phyloP scores from a whole-genome alignment of 768 basidiomycete genomes.

The Cyathus striatus region DNA sequence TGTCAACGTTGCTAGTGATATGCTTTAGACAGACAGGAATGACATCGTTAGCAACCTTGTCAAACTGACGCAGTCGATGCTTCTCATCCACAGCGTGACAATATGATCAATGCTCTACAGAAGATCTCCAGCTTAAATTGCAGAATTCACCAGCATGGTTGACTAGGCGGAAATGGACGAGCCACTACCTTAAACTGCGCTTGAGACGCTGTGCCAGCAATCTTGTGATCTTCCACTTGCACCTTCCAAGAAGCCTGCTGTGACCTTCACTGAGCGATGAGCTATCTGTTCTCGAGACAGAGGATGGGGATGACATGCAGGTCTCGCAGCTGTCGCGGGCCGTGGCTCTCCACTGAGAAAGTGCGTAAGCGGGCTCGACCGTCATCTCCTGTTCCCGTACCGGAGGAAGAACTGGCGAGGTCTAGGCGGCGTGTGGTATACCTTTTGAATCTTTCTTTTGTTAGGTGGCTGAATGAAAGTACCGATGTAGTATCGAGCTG shows the following conservation, averaged over 20 bases:
- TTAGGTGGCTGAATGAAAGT: background rate
- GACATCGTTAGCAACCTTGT: constrained; percentile 41
- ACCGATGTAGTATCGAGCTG: background rate
- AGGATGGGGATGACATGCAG: constrained; percentile 15
- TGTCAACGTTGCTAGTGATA: background rate
- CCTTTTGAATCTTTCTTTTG: background rate
- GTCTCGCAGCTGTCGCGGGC: constrained; percentile 16
- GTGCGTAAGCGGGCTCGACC: constrained; percentile 12
- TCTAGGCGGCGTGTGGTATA: constrained; percentile 1
- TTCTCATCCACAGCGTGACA: constrained; percentile 40
- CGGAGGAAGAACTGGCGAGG: constrained; percentile 1
- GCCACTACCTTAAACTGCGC: too few species aligned
- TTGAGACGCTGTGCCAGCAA: too few species aligned
- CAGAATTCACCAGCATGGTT: background rate
- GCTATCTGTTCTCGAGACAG: constrained; percentile 12
- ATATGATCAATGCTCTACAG: constrained; percentile 36
- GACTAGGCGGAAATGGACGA: background rate
- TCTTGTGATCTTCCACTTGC: background rate
- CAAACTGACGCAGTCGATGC: constrained; percentile 35
- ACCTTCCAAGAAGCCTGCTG: background rate
- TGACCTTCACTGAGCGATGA: constrained; percentile 8
- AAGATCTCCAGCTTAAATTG: constrained; percentile 11
- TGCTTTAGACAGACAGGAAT: constrained; percentile 45
- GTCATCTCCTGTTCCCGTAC: constrained; percentile 5
- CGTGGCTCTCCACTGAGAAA: constrained; percentile 4